Evolutionary conservation across 164 flowering plant genomes (phyloP).

Genomic region (Tinospora cordifolia): DNA sequence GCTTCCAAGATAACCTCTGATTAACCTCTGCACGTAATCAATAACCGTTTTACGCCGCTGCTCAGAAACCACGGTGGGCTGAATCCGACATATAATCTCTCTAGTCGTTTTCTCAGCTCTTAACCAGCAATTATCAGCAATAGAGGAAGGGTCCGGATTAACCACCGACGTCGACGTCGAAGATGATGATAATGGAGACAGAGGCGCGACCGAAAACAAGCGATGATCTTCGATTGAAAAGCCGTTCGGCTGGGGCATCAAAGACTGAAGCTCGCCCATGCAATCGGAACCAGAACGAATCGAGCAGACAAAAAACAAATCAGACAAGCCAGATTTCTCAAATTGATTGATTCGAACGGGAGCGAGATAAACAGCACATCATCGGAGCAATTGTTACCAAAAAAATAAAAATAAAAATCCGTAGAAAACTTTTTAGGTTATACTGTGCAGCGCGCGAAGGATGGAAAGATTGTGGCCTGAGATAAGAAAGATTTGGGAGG

Average conservation of each 20-base stretch:
- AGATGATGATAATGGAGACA: slow-evolving; percentile 10
- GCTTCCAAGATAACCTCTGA: slow-evolving; percentile 37
- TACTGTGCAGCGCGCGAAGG: neutral
- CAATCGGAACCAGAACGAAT: slow-evolving; percentile 12
- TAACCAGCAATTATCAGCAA: slow-evolving; percentile 25
- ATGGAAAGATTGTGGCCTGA: neutral
- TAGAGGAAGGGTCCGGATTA: slow-evolving; percentile 19
- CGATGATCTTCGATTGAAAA: slow-evolving; percentile 13
- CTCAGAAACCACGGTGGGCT: slow-evolving; percentile 31
- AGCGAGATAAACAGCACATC: neutral
- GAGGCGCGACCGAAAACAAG: neutral
- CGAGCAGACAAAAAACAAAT: neutral
- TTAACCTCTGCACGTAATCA: slow-evolving; percentile 57
- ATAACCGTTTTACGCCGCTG: slow-evolving; percentile 56
- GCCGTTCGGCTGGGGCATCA: slow-evolving; percentile 23
- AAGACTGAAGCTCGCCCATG: slow-evolving; percentile 32
- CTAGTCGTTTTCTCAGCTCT: slow-evolving; percentile 27
- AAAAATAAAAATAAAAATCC: too few species aligned
- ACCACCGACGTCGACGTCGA: neutral
- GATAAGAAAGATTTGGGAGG: neutral
- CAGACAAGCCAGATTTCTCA: neutral
- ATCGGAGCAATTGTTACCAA: neutral
- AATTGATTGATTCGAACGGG: neutral
- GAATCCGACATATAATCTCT: slow-evolving; percentile 23
- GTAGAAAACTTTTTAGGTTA: neutral